Base-by-base conservation (phyloP, 805 yeast species). In the Yarrowia sp. region DNA sequence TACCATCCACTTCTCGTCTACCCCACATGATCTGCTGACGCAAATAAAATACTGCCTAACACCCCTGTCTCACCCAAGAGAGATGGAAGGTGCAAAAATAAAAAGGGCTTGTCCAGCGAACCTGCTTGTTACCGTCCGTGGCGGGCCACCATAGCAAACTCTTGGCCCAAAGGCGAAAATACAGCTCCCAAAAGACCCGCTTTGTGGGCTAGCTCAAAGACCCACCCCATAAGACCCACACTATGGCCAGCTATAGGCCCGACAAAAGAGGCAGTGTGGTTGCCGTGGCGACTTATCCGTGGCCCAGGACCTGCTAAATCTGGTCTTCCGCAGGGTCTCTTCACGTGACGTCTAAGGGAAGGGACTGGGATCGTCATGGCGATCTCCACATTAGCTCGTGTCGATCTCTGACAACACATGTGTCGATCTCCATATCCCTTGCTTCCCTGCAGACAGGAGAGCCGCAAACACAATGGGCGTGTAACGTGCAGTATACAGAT, bases 1-100 rank as follows among this genome's bases (percentile, higher is more conserved):
- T 5, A 5, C 32, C 7, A 26, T 0, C 7, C 32, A 26, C 7
- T 26, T 26, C 32, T 5, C 32, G 32, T 26, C 32, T 52, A 52
- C 58, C 58, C 58, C 58, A 52, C 58, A 52, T 38, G 58, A 49
- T 52, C 58, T 38, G 58, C 58, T 52, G 58, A 52, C 58, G 38
- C 40, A 49, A 49, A 49, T 32, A 49, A 49, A 19, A 46, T 12
- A 5, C 32, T 46, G 12, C 7, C 19, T 14, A 19, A 49, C 53
- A 49, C 53, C 53, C 53, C 53, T 49, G 53, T 49, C 53, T 49
- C 53, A 49, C 15, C 26, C 50, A 22, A 46, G 36, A 15, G 36
- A 48, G 36, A 49, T 26, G 36, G 53, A 49, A 49, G 36, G 36
- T 14, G 36, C n/a, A 16, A 16, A 49, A 50, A 50, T 26, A 26